These are phyloP conservation scores for Podaxis carcinomalis DNA, from an alignment of 768 basidiomycete species.

Conservation along the genomic window DNA sequence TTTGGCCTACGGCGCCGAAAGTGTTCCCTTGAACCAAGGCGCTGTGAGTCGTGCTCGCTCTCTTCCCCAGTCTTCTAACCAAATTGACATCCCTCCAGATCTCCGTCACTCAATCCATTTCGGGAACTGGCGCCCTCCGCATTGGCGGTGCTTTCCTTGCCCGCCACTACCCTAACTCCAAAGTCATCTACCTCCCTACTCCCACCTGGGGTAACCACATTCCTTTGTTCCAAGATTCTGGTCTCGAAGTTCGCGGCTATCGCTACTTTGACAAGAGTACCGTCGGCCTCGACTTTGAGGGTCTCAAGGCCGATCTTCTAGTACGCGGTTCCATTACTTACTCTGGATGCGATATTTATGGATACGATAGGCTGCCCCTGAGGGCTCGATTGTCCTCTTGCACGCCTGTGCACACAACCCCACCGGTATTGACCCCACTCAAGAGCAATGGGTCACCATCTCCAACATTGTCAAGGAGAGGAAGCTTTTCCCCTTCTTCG, in stretches of 20 bases:
- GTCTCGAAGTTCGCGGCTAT: constrained; percentile 89
- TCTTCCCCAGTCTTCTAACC: constrained; percentile 2
- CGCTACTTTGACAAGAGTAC: constrained; percentile 92
- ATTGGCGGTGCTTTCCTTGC: constrained; percentile 92
- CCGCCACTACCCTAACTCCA: constrained; percentile 82
- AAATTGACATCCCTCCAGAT: constrained; percentile 41
- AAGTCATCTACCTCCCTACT: constrained; percentile 84
- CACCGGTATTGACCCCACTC: constrained; percentile 95
- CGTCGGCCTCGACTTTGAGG: constrained; percentile 88
- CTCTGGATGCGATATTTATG: constrained; percentile 4
- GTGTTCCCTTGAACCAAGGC: constrained; percentile 63
- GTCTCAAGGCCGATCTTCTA: constrained; percentile 82
- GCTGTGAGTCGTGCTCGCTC: constrained; percentile 44
- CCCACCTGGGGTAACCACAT: constrained; percentile 99
- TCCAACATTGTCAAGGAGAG: constrained; percentile 85
- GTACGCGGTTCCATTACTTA: constrained; percentile 35
- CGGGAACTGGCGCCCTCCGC: constrained; percentile 95
- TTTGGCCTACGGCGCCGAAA: constrained; percentile 87
- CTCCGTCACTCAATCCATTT: constrained; percentile 89
- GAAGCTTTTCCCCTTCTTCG: constrained; percentile 96
- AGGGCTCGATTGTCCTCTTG: constrained; percentile 79
- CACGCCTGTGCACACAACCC: constrained; percentile 99
- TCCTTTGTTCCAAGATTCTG: constrained; percentile 90
- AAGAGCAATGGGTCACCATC: constrained; percentile 88
- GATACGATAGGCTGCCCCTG: constrained; percentile 55